Evolutionary conservation across 352 stramenopile species (phyloP).

Genomic region (Phytophthora ohioensis): DNA sequence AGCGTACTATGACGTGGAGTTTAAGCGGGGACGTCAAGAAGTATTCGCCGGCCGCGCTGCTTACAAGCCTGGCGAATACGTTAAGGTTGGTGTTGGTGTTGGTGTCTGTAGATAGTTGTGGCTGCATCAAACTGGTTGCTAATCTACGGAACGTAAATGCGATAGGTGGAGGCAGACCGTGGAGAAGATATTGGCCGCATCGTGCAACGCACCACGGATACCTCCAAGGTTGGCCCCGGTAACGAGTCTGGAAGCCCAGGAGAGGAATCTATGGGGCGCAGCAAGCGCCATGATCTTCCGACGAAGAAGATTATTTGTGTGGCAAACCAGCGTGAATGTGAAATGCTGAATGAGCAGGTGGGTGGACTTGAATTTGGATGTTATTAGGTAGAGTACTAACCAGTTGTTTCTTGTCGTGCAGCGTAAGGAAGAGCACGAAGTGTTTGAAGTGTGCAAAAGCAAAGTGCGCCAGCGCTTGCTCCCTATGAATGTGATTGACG

Average conservation of each 20-base stretch:
- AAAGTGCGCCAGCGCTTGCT: conserved; percentile 95
- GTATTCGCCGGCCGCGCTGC: conserved; percentile 90
- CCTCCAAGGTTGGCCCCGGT: conserved; percentile 73
- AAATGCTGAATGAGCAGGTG: conserved; percentile 91
- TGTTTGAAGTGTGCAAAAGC: conserved; percentile 96
- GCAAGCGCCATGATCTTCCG: conserved; percentile 75
- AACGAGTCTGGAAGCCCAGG: conserved; percentile 38
- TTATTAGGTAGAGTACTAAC: conserved; percentile 1
- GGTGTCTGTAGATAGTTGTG: too few relatives aligned
- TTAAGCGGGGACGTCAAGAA: conserved; percentile 93
- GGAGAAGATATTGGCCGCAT: conserved; percentile 97
- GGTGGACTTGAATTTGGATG: not conserved
- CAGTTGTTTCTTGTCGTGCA: conserved; percentile 25
- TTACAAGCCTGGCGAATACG: conserved; percentile 94
- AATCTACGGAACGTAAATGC: conserved; percentile 6
- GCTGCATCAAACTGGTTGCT: not conserved
- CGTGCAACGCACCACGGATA: conserved; percentile 87
- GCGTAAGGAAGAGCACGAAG: conserved; percentile 95
- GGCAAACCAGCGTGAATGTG: conserved; percentile 93
- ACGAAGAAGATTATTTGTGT: conserved; percentile 94
- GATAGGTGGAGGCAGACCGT: conserved; percentile 97
- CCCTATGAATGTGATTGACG: conserved; percentile 98
- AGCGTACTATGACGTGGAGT: conserved; percentile 95
- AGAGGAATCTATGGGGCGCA: conserved; percentile 57
- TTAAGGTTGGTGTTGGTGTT: conserved; percentile 73